These are phyloP conservation scores for Bromus sterilis DNA, from an alignment of 176 grass and related monocot genomes.

Conservation along the genomic window DNA sequence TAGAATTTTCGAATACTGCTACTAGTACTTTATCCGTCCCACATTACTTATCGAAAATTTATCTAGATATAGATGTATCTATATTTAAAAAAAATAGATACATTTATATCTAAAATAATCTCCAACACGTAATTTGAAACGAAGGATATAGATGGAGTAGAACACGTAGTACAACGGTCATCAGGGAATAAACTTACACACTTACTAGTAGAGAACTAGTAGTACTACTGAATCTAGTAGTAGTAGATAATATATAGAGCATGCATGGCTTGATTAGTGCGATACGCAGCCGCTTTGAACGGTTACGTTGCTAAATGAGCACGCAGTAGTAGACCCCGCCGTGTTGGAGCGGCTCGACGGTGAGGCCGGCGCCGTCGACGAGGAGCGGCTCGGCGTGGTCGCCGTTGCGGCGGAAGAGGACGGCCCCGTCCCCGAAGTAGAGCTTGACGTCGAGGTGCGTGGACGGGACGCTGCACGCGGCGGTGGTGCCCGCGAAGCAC, in stretches of 20 bases:
- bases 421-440: slow-evolving; percentile 37
- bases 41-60: too few relatives aligned
- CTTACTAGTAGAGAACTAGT: neutral
- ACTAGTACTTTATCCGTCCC: too few relatives aligned
- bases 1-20: too few relatives aligned
- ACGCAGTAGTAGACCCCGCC: slow-evolving; percentile 39
- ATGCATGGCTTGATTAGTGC: neutral
- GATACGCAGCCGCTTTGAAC: neutral
- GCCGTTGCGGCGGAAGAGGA: slow-evolving; percentile 13
- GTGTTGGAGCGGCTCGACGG: slow-evolving; percentile 49
- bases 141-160: too few relatives aligned
- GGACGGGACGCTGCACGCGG: slow-evolving; percentile 15
- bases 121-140: too few relatives aligned
- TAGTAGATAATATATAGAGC: neutral
- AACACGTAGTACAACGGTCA: too few relatives aligned
- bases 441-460: slow-evolving; percentile 24
- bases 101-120: too few relatives aligned
- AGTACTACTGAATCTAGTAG: neutral
- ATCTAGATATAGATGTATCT: too few relatives aligned
- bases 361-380: slow-evolving; percentile 42
- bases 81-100: too few relatives aligned
- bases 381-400: slow-evolving; percentile 22
- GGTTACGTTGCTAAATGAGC: neutral
- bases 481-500: slow-evolving; percentile 25
- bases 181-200: neutral